phyloP scores from a whole-genome alignment of 768 basidiomycete species.

The Suillus fuscotomentosus region DNA sequence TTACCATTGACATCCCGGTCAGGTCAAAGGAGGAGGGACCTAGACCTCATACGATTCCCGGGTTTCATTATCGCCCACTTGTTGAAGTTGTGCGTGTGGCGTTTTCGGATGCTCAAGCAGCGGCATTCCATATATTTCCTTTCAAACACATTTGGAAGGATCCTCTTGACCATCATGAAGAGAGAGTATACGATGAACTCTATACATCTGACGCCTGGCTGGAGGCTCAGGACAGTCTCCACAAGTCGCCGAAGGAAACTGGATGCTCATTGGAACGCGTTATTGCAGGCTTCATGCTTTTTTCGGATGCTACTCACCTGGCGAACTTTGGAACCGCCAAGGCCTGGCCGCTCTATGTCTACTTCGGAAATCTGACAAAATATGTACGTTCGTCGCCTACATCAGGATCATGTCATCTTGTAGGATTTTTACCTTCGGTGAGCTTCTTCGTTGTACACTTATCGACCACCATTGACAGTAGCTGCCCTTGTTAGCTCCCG shows the following conservation, averaged over 20 bases:
- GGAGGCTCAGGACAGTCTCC: constrained; percentile 15
- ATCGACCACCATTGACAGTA: background rate
- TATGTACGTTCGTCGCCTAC: constrained; percentile 16
- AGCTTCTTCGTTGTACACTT: background rate
- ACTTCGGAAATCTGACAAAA: constrained; percentile 23
- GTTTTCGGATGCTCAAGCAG: too few species aligned
- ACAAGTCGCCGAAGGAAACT: constrained; percentile 8
- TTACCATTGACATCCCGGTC: too few species aligned
- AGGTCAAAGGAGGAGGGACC: too few species aligned
- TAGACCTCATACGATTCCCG: too few species aligned
- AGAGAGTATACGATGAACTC: constrained; percentile 11
- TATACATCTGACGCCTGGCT: constrained; percentile 18
- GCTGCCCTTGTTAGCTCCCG: constrained; percentile 10
- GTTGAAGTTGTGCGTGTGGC: too few species aligned
- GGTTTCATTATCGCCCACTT: too few species aligned
- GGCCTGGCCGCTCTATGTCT: constrained; percentile 23
- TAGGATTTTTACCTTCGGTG: constrained; percentile 11
- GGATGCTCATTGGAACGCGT: constrained; percentile 15
- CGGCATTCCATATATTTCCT: too few species aligned
- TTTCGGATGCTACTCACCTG: constrained; percentile 24
- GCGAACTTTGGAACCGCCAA: constrained; percentile 26
- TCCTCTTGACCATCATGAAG: too few species aligned
- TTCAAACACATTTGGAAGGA: too few species aligned
- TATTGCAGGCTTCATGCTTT: background rate
- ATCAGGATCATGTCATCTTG: constrained; percentile 6